Percentiles rank a stretch among this genome's conserved stretches.
Conservation (phyloP, 345 rosid genomes). For the Brassica napus region Da-Ae NC_063437.1:1484001-1484500, state of each 20-base stretch:
- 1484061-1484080: no score
- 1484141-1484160: background rate
- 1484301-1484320: slow-evolving; percentile 32
- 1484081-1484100: no score
- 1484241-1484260: background rate
- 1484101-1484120: background rate
- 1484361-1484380: background rate
- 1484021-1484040: no score
- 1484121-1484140: background rate
- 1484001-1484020: no score
- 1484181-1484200: background rate
- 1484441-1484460: background rate
- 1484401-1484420: background rate
- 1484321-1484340: slow-evolving; percentile 6
- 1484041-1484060: no score
- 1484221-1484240: background rate
- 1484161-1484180: background rate
- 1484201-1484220: background rate
- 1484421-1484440: slow-evolving; percentile 21
- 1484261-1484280: slow-evolving; percentile 12
- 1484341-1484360: background rate
- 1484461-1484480: slow-evolving; percentile 42
- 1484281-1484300: background rate
- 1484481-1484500: slow-evolving; percentile 41
- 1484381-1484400: background rate